A percentile compares a stretch with the other conserved stretches of the same genome.
These are phyloP conservation scores for Porphyrellus cyaneotinctus DNA, from an alignment of 768 basidiomycete species.

Conservation along the genomic window DNA sequence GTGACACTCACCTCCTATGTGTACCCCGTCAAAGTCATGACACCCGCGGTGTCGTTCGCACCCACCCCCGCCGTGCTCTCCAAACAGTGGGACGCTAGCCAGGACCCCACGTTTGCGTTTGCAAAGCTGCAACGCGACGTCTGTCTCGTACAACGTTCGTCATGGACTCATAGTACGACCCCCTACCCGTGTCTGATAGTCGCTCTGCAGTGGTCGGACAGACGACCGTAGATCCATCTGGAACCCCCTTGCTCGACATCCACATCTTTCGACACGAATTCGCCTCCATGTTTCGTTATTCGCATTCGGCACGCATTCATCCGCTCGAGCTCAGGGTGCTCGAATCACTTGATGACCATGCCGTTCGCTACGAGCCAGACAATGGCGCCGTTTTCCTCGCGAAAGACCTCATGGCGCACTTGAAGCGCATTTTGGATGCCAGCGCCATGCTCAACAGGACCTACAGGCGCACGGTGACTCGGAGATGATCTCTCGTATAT, in stretches of 20 bases:
- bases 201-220: conserved; percentile 12
- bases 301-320: conserved; percentile 41
- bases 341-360: conserved; percentile 45
- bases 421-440: conserved; percentile 29
- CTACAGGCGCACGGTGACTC: conserved; percentile 2
- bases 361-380: conserved; percentile 54
- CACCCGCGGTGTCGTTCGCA: conserved; percentile 23
- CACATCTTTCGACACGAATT: conserved; percentile 48
- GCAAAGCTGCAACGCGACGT: conserved; percentile 25
- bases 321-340: conserved; percentile 43
- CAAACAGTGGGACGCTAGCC: conserved; percentile 10
- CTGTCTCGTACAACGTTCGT: conserved; percentile 30
- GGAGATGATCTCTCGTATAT: conserved; percentile 9
- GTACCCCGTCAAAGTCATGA: conserved; percentile 1
- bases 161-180: not conserved
- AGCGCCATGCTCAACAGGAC: conserved; percentile 12
- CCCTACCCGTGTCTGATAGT: not conserved
- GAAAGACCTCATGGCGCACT: conserved; percentile 35
- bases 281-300: conserved; percentile 59
- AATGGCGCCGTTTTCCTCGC: conserved; percentile 58
- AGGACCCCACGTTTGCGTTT: conserved; percentile 36
- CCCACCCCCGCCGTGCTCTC: conserved; percentile 10
- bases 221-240: conserved; percentile 13
- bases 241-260: conserved; percentile 17
- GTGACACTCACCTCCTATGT: not conserved